Base-by-base conservation (phyloP, 2,329 filamentous ascomycete genomes). In the Aureobasidium sp. region DNA sequence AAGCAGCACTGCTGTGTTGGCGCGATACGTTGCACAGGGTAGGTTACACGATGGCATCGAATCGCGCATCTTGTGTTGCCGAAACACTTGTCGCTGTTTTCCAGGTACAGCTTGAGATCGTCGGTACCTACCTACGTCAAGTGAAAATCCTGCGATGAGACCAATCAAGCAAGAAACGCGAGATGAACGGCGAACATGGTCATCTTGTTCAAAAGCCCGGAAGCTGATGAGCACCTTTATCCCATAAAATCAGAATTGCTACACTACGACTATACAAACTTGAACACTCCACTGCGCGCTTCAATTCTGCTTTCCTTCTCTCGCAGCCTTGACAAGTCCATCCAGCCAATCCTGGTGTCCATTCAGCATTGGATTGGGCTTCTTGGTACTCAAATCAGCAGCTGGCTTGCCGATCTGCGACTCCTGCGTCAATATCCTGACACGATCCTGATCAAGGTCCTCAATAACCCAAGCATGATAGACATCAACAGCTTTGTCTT, bases 261-360 rank as follows among this genome's bases (percentile, higher is more conserved):
- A 17, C 14, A 15, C 12, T 39, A 14, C 35, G 9, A 19, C 39
- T n/a, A 40, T 17, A 40, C 22, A 11, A 35, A 12, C 45, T 48
- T n/a, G 29, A 3, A 48, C 11, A 17, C 19, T 9, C 12, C 22
- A 22, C 4, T 40, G 31, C 15, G n/a, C 22, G 15, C 39, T 31
- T 31, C 37, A 57, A 24, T 11, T 17, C 12, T 35, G 14, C 42
- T 58, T 59, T 8, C 54, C 54, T 29, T 59, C 42, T 33, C 57
- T 67, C 8, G 69, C 70, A 27, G 66, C 67, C 19, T 63, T 67
- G 15, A 74, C 67, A 45, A 74, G 37, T 2, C 72, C 72, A 57
- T 74, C 72, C 53, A 73, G 59, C 72, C 72, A 74, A 58, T 74
- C 71, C 62, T 74, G 71, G 62, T 74, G 72, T 5, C 71, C 72